Evolutionary conservation across 2,329 filamentous ascomycete genomes (phyloP).

Genomic region (Alternaria sp.): DNA sequence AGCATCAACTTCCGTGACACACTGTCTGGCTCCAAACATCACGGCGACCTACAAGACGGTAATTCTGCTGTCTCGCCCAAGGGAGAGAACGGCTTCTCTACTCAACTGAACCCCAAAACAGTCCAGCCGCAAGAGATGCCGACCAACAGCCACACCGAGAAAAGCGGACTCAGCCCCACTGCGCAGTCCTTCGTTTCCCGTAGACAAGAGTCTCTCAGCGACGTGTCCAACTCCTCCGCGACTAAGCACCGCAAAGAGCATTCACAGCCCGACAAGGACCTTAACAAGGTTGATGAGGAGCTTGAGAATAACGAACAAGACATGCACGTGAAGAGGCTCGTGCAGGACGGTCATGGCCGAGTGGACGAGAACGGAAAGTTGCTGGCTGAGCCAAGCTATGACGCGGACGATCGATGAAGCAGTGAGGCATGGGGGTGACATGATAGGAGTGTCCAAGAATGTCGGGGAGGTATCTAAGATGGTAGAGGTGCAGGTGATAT

Average conservation of each 20-base stretch:
- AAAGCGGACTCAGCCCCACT: slow-evolving; percentile 40
- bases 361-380: not conserved
- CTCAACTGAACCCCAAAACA: slow-evolving; percentile 40
- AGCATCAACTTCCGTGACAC: slow-evolving; percentile 20
- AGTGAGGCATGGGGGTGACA: not conserved
- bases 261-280: not conserved
- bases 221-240: slow-evolving; percentile 14
- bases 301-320: not conserved
- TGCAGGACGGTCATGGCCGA: not conserved
- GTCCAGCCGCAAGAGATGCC: slow-evolving; percentile 40
- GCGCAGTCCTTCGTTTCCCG: slow-evolving; percentile 18
- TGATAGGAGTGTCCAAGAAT: not conserved
- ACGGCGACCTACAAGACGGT: slow-evolving; percentile 38
- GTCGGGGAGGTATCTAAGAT: not conserved
- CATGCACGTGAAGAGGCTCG: not conserved
- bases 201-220: slow-evolving; percentile 21
- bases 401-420: not conserved
- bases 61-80: slow-evolving; percentile 38
- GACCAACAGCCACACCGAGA: slow-evolving; percentile 15
- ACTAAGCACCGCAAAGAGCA: slow-evolving; percentile 9
- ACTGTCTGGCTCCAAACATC: slow-evolving; percentile 39
- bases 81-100: slow-evolving; percentile 41
- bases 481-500: not conserved
- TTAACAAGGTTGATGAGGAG: not conserved
- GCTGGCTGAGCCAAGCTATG: not conserved